phyloP scores from a whole-genome alignment of 2,329 filamentous ascomycete genomes.

The Ramularia endophylla region DNA sequence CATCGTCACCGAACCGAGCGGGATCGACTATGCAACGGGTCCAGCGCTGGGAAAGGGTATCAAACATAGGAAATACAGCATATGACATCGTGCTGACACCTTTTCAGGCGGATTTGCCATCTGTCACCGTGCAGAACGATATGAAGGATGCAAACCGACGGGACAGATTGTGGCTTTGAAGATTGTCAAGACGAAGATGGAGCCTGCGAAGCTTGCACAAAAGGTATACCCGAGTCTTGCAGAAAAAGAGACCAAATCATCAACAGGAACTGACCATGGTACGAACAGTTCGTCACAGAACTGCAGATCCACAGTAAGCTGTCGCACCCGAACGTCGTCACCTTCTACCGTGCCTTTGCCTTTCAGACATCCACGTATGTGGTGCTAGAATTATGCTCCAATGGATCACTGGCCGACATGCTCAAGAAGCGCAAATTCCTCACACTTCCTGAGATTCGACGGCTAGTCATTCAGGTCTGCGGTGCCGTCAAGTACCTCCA shows the following conservation, averaged over 20 bases:
- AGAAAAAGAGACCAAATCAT: slow-evolving; percentile 3
- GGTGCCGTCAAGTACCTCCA: slow-evolving; percentile 99
- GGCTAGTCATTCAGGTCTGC: slow-evolving; percentile 90
- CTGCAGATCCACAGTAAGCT: slow-evolving; percentile 98
- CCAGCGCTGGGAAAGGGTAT: slow-evolving; percentile 61
- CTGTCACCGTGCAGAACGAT: slow-evolving; percentile 66
- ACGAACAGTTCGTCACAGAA: slow-evolving; percentile 63
- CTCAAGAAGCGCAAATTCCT: slow-evolving; percentile 86
- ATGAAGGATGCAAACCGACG: slow-evolving; percentile 49
- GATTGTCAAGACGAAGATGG: slow-evolving; percentile 77
- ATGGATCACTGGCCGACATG: slow-evolving; percentile 97
- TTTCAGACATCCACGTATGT: slow-evolving; percentile 88
- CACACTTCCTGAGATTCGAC: slow-evolving; percentile 88
- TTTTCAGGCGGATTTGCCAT: slow-evolving; percentile 66
- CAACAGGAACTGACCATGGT: background rate
- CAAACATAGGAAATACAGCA: no score
- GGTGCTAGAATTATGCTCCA: slow-evolving; percentile 87
- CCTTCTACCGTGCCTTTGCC: slow-evolving; percentile 90
- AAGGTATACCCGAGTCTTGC: slow-evolving; percentile 50
- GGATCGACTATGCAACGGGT: slow-evolving; percentile 67
- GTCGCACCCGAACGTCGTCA: slow-evolving; percentile 90
- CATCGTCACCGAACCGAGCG: slow-evolving; percentile 63
- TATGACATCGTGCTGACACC: no score
- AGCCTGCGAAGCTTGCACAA: slow-evolving; percentile 72
- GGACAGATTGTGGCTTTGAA: slow-evolving; percentile 69